These are phyloP conservation scores for Vaccinium darrowii DNA, from an alignment of 148 eudicot species.

Conservation along the genomic window DNA sequence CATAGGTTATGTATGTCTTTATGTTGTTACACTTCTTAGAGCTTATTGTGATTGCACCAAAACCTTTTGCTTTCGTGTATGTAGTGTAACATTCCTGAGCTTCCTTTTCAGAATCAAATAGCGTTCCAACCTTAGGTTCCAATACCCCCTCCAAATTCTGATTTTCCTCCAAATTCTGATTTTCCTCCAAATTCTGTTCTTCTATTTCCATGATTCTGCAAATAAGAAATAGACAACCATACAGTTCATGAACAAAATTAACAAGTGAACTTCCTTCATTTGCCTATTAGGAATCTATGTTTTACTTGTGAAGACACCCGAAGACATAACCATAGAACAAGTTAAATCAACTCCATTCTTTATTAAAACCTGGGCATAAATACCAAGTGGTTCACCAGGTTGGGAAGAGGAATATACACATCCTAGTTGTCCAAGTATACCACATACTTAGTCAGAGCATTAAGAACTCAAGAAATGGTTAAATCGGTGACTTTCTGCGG, in stretches of 20 bases:
- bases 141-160: too few species aligned
- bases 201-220: too few species aligned
- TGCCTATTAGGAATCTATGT: not conserved
- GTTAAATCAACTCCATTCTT: not conserved
- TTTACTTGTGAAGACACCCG: not conserved
- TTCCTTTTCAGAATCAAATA: too few species aligned
- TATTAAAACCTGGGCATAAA: not conserved
- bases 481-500: not conserved
- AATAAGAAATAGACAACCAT: not conserved
- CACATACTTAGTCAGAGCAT: not conserved
- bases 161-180: too few species aligned
- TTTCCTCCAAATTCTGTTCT: too few species aligned
- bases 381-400: not conserved
- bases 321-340: not conserved
- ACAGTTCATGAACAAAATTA: not conserved
- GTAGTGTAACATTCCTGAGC: too few species aligned
- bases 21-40: too few species aligned
- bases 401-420: not conserved
- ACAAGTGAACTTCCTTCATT: not conserved
- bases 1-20: too few species aligned
- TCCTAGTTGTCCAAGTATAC: not conserved
- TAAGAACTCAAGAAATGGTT: not conserved
- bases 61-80: too few species aligned
- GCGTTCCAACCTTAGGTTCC: too few species aligned
- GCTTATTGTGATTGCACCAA: too few species aligned